Evolutionary conservation across 2,329 filamentous ascomycete genomes (phyloP).

Genomic region (Phialemoniopsis sp.): DNA sequence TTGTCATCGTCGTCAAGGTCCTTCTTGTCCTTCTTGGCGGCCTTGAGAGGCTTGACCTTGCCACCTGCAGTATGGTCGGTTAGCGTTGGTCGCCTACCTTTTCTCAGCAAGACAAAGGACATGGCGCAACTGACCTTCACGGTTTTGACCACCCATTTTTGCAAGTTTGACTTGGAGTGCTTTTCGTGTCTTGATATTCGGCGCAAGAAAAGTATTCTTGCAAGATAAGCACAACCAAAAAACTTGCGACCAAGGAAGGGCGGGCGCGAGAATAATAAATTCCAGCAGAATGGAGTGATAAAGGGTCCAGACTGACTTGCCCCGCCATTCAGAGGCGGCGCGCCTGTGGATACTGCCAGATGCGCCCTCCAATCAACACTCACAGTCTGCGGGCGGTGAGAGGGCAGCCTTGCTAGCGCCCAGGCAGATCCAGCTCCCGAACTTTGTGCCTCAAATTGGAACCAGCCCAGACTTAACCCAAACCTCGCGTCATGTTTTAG

Average conservation of each 20-base stretch:
- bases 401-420: neutral
- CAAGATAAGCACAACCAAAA: too few relatives aligned
- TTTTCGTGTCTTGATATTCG: conserved; percentile 24
- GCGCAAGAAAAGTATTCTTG: too few relatives aligned
- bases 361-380: too few relatives aligned
- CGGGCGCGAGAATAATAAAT: neutral
- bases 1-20: conserved; percentile 85
- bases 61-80: conserved; percentile 52
- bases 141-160: conserved; percentile 62
- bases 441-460: too few relatives aligned
- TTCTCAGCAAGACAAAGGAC: too few relatives aligned
- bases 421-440: neutral
- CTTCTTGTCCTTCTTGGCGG: conserved; percentile 77
- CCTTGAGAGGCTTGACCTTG: conserved; percentile 83
- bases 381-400: neutral
- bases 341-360: too few relatives aligned
- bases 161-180: conserved; percentile 7
- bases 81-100: too few relatives aligned
- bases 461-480: too few relatives aligned
- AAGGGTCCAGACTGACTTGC: too few relatives aligned
- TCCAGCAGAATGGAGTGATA: too few relatives aligned
- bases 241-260: neutral
- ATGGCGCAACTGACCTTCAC: conserved; percentile 51
- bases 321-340: too few relatives aligned
- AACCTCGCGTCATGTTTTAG: too few relatives aligned